Conservation (phyloP, 495 filamentous ascomycete genomes). For the Lineolata rhizophorae region DNA sequence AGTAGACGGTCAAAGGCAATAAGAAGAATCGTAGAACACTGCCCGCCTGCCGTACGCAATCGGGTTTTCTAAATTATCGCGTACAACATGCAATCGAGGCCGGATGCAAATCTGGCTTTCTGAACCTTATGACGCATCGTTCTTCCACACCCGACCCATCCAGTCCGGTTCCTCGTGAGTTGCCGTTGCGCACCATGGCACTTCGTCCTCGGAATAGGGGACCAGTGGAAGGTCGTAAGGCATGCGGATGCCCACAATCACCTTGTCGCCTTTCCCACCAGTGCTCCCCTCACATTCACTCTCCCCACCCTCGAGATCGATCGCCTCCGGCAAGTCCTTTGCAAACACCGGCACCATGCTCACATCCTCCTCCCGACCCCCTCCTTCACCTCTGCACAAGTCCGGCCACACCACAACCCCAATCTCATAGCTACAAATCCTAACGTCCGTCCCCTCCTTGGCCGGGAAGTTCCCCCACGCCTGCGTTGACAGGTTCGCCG, state of each 20-base stretch:
- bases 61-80: conserved; percentile 14
- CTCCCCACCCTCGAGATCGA: conserved; percentile 1
- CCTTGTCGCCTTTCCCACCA: no score
- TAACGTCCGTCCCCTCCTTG: conserved; percentile 28
- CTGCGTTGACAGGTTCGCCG: conserved; percentile 73
- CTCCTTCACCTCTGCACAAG: conserved; percentile 28
- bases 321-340: conserved; percentile 25
- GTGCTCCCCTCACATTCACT: conserved; percentile 1
- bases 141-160: conserved; percentile 24
- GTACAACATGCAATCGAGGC: no score
- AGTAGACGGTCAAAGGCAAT: background rate
- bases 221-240: conserved; percentile 65
- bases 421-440: conserved; percentile 65
- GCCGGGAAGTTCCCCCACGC: conserved; percentile 51
- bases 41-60: conserved; percentile 19
- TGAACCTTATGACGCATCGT: background rate
- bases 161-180: conserved; percentile 43
- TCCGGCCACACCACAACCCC: conserved; percentile 73
- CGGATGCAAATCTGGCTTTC: no score
- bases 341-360: conserved; percentile 49
- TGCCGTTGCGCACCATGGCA: conserved; percentile 61
- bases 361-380: background rate
- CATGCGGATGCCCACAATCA: conserved; percentile 47
- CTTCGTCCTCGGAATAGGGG: conserved; percentile 36
- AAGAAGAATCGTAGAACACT: background rate